These are phyloP conservation scores for Neofusicoccum kwambonambiense DNA, from an alignment of 2,329 filamentous ascomycete species.

Conservation along the genomic window DNA sequence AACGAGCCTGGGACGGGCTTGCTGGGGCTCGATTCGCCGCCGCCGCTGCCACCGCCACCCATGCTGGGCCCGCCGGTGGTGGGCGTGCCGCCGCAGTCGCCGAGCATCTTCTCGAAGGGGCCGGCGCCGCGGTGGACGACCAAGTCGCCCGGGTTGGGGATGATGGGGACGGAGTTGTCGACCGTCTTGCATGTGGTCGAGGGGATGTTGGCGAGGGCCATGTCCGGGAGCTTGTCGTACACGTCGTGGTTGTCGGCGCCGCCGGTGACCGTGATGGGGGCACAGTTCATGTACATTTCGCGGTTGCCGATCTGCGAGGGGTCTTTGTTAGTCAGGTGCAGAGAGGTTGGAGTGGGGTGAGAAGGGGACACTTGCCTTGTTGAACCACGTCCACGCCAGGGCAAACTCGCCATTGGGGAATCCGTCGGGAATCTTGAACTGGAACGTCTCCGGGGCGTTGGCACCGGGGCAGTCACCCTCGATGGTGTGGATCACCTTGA, in stretches of 20 bases:
- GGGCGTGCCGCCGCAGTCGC: conserved; percentile 1
- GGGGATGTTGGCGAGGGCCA: conserved; percentile 67
- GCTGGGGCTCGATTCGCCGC: background rate
- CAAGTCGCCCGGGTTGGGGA: conserved; percentile 61
- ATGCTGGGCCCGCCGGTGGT: background rate
- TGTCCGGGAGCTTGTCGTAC: conserved; percentile 63
- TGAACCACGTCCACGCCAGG: conserved; percentile 90
- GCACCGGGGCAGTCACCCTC: conserved; percentile 74
- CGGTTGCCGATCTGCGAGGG: background rate
- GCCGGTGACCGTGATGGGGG: conserved; percentile 63
- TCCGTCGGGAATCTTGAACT: conserved; percentile 69
- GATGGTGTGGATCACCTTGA: conserved; percentile 86
- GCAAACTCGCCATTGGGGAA: conserved; percentile 72
- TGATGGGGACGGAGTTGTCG: conserved; percentile 55
- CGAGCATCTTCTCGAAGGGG: background rate
- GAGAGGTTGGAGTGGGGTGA: no score
- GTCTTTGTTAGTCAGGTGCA: background rate
- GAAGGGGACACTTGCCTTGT: conserved; percentile 54
- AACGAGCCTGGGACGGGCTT: background rate
- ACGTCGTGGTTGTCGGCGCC: conserved; percentile 44
- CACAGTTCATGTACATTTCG: conserved; percentile 92
- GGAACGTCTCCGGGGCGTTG: conserved; percentile 63
- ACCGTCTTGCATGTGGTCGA: conserved; percentile 51
- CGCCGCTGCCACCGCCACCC: background rate
- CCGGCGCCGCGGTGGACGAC: conserved; percentile 38